Percentiles rank a stretch among this genome's conserved stretches.
phyloP scores from a whole-genome alignment of 495 filamentous ascomycete species.

The Cetradonia linearis region DNA sequence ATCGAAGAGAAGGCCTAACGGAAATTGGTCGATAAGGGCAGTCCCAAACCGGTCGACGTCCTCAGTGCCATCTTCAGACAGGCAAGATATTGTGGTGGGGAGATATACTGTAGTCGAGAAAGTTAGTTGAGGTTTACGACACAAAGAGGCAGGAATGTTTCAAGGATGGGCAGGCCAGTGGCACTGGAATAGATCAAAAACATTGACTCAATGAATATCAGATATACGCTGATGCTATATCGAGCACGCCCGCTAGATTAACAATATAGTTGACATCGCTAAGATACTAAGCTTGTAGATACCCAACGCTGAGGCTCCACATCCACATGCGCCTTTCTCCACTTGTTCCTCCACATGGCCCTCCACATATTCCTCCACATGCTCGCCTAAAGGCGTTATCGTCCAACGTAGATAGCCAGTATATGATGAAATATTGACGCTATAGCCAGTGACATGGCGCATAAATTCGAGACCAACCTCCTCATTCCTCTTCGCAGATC shows the following conservation, averaged over 20 bases:
- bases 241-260: too few relatives aligned
- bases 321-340: background rate
- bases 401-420: background rate
- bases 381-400: background rate
- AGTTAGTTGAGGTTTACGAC: background rate
- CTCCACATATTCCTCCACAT: background rate
- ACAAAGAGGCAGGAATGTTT: background rate
- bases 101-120: background rate
- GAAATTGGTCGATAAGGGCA: too few relatives aligned
- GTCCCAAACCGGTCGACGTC: background rate
- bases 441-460: conserved; percentile 3
- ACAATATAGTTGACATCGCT: background rate
- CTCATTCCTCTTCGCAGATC: background rate
- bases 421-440: background rate
- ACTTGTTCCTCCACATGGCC: background rate
- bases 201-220: background rate
- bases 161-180: background rate
- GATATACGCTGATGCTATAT: too few relatives aligned
- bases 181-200: background rate
- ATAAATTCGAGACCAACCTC: background rate
- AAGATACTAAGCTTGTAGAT: background rate
- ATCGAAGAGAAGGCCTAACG: background rate
- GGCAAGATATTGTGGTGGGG: background rate
- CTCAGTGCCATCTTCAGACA: background rate
- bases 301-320: conserved; percentile 5